phyloP scores from a whole-genome alignment of 1,139 yeast species.

The Taphrina wiesneri region DNA sequence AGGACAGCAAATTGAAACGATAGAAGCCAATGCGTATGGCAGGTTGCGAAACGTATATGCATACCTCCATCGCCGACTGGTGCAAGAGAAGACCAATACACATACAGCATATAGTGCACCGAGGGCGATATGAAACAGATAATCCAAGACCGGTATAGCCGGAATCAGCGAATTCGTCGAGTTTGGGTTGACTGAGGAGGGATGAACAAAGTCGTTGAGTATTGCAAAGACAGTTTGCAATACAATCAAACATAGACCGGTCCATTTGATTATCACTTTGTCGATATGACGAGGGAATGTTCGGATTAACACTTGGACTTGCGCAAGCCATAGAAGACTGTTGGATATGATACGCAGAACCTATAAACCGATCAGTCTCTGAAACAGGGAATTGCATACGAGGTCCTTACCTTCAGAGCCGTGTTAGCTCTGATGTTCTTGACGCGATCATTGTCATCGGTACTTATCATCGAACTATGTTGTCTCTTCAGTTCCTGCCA shows the following conservation, averaged over 20 bases:
- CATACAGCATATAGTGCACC: conserved; percentile 71
- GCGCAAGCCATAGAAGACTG: conserved; percentile 53
- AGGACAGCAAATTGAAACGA: conserved; percentile 63
- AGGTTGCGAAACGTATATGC: conserved; percentile 56
- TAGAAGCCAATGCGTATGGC: conserved; percentile 60
- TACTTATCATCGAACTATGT: conserved; percentile 46
- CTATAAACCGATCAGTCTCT: conserved; percentile 51
- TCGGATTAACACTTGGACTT: conserved; percentile 74
- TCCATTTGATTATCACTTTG: conserved; percentile 62
- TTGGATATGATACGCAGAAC: conserved; percentile 60
- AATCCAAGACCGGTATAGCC: conserved; percentile 75
- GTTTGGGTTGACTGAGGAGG: conserved; percentile 26
- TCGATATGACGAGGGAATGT: conserved; percentile 70
- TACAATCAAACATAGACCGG: conserved; percentile 61
- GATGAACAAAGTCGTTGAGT: conserved; percentile 39
- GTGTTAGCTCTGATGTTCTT: conserved; percentile 51
- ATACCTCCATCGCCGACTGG: conserved; percentile 52
- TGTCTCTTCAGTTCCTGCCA: conserved; percentile 43
- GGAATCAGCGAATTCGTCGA: conserved; percentile 37
- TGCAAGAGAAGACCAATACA: conserved; percentile 59
- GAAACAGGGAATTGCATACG: no score
- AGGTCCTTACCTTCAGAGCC: conserved; percentile 47
- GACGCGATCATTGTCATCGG: conserved; percentile 57
- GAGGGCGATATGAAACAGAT: conserved; percentile 72
- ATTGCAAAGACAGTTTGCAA: conserved; percentile 43